phyloP scores from a whole-genome alignment of 1,139 yeast genomes.

The Candida labiduridarum region DNA sequence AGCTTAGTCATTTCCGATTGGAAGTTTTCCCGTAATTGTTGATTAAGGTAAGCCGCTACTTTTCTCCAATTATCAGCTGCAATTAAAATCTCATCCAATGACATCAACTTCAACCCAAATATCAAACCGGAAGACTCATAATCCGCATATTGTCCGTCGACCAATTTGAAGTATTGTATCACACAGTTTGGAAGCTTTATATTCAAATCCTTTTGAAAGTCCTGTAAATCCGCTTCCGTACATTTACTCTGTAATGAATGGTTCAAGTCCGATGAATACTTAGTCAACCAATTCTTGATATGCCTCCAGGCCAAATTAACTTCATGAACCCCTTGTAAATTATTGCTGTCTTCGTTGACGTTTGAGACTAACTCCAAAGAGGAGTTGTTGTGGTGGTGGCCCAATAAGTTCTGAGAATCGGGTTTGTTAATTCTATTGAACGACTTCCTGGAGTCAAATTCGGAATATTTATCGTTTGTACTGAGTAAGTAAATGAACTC shows the following conservation, averaged over 20 bases:
- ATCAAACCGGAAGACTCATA: constrained; percentile 59
- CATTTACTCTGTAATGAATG: constrained; percentile 65
- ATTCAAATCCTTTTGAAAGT: constrained; percentile 65
- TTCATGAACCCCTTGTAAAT: constrained; percentile 60
- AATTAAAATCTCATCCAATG: constrained; percentile 62
- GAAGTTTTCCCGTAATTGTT: constrained; percentile 24
- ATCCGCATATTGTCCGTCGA: constrained; percentile 66
- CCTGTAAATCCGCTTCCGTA: constrained; percentile 60
- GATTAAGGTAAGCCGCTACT: constrained; percentile 52
- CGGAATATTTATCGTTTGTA: constrained; percentile 71
- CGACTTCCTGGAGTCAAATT: constrained; percentile 56
- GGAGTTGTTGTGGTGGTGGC: constrained; percentile 26
- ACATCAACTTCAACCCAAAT: constrained; percentile 65
- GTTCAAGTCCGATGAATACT: constrained; percentile 56
- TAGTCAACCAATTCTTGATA: constrained; percentile 61
- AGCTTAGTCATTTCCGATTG: constrained; percentile 29
- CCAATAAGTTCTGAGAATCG: constrained; percentile 35
- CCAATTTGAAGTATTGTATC: constrained; percentile 57
- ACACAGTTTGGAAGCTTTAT: constrained; percentile 62
- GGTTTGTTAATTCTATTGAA: constrained; percentile 50
- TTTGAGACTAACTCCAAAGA: constrained; percentile 1
- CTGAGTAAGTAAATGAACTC: constrained; percentile 67
- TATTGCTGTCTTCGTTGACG: constrained; percentile 4
- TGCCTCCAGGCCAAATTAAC: constrained; percentile 70
- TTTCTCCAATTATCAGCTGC: constrained; percentile 71